These are phyloP conservation scores for Diaporthe nobilis DNA, from an alignment of 2,329 filamentous ascomycete species.

Conservation along the genomic window DNA sequence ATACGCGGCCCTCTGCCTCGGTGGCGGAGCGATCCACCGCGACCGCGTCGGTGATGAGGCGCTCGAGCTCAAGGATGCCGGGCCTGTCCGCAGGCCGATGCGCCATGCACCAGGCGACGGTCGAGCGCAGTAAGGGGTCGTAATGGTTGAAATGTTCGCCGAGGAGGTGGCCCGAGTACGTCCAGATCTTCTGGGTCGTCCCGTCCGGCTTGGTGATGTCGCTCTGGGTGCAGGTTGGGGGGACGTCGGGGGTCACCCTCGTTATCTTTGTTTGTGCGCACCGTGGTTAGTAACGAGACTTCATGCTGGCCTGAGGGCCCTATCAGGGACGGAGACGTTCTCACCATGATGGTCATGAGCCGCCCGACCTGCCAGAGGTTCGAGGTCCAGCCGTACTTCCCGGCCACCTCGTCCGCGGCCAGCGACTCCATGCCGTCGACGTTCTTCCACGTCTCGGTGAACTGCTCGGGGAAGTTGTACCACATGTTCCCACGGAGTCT, in stretches of 20 bases:
- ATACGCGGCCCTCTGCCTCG: neutral
- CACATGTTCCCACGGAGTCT: constrained; percentile 15
- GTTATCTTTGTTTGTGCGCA: neutral
- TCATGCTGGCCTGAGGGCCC: accelerated
- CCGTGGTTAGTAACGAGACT: neutral
- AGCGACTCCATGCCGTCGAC: neutral
- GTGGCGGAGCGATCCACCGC: neutral
- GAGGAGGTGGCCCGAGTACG: constrained; percentile 14
- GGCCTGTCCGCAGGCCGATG: neutral
- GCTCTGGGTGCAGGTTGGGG: constrained; percentile 1
- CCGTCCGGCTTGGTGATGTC: neutral
- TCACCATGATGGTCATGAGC: constrained; percentile 30
- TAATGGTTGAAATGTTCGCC: neutral
- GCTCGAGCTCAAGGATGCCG: neutral
- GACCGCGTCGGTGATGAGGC: neutral
- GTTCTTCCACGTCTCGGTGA: constrained; percentile 19
- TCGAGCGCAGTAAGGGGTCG: neutral
- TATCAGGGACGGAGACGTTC: neutral
- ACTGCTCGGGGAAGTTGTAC: constrained; percentile 31
- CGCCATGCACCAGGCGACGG: constrained; percentile 31
- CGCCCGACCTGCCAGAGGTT: constrained; percentile 31
- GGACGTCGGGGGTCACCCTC: constrained; percentile 6
- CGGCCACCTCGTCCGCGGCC: neutral
- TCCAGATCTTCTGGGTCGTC: neutral
- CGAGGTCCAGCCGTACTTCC: constrained; percentile 25